Base-by-base conservation (phyloP, 2,329 filamentous ascomycete genomes). In the Monilinia fructicola region DNA sequence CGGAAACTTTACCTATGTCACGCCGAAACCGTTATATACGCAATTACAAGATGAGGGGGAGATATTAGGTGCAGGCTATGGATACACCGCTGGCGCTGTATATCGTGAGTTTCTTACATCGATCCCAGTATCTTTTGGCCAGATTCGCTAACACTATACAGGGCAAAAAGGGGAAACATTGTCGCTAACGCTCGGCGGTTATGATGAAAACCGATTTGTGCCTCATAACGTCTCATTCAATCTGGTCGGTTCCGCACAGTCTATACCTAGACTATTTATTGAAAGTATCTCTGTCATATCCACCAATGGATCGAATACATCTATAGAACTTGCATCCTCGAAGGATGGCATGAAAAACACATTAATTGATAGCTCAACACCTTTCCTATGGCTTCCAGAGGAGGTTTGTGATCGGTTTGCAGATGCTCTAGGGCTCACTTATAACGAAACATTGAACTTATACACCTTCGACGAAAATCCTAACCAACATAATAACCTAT, bases 31-130 rank as follows among this genome's bases (percentile, higher is more conserved):
- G 3, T 48, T 38, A 10, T 48, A n/a, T 9, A 3, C 18, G 35
- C 56, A 48, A 9, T 31, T 60, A 48, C 26, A 48, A 38, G 10
- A 11, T 16, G 78, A 89, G 62, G 84, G 90, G 54, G 83, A 87
- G 73, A 77, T 82, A 14, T 81, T 83, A 66, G 84, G 84, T 11
- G 79, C 78, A 67, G 90, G 88, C 53, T 92, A 90, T 74, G 89
- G 88, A 62, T 93, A 88, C 75, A 92, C 90, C 4, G 90, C 90
- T 52, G 90, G 90, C 21, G 89, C 89, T n/a, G 83, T 84, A 69
- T 92, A 92, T 73, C 83, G 87, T 88, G 79, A 76, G 84, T 77
- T 31, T 52, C 35, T 31, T 21, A n/a, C 23, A 21, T 46, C 18
- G 6, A n/a, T 23, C 35, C 1, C 2, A 16, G 9, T 1, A 21